Conservation (phyloP, 2,329 filamentous ascomycete species). For the Leptographium flavum region DNA sequence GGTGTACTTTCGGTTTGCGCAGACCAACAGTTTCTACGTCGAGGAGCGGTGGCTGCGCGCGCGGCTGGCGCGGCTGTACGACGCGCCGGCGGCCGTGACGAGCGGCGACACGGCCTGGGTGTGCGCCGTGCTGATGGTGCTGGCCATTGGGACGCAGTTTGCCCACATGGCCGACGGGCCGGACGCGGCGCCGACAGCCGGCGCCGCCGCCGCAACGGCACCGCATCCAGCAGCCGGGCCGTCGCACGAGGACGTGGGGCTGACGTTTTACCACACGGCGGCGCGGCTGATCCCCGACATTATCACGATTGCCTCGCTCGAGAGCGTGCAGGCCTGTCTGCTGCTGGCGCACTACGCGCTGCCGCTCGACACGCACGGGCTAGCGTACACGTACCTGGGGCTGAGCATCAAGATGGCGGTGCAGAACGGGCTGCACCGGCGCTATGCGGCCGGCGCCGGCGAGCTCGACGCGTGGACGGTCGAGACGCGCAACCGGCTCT, state of each 20-base stretch:
- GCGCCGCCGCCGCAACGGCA: no score
- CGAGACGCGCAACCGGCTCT: conserved; percentile 39
- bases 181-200: conserved; percentile 20
- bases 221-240: no score
- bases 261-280: conserved; percentile 42
- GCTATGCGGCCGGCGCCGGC: conserved; percentile 20
- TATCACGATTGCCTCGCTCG: conserved; percentile 39
- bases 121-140: conserved; percentile 29
- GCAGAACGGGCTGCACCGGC: conserved; percentile 44
- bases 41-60: conserved; percentile 27
- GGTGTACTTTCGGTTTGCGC: conserved; percentile 32
- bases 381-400: conserved; percentile 42
- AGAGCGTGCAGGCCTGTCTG: conserved; percentile 43
- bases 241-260: conserved; percentile 39
- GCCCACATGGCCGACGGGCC: conserved; percentile 32
- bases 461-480: conserved; percentile 31
- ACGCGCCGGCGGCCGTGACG: conserved; percentile 21
- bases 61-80: conserved; percentile 27
- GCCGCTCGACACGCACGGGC: conserved; percentile 39
- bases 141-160: conserved; percentile 37
- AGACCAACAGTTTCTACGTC: conserved; percentile 34
- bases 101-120: conserved; percentile 26
- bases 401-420: conserved; percentile 42
- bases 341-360: conserved; percentile 40
- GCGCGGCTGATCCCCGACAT: conserved; percentile 40